Base-by-base conservation (phyloP, 2,329 filamentous ascomycete genomes). In the Clonostachys chloroleuca region DNA sequence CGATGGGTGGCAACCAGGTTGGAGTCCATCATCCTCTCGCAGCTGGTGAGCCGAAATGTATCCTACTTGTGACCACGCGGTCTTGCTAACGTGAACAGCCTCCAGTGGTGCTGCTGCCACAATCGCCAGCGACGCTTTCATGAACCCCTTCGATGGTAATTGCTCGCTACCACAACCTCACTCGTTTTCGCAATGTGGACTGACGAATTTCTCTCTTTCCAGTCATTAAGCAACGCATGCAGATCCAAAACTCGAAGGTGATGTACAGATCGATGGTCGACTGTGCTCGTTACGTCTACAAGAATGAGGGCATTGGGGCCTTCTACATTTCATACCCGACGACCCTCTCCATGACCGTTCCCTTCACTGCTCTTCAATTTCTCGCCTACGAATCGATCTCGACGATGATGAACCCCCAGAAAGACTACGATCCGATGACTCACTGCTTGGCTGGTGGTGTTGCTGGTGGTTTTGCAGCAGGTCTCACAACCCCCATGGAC, bases 221-320 rank as follows among this genome's bases (percentile, higher is more conserved):
- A 96, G 94, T 99, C 52, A 96, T 99, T 75, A 99, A 99, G 73
- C 94, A 99, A 69, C 89, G 94, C 59, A 99, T 99, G 94, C 94
- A 99, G 69, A 88, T 99, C 50, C 89, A 96, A 65, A 88, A 94
- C 60, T 97, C 92, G n/a, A 84, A 84, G 55, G 82, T 80, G 56
- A 83, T 86, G 73, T 96, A 97, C 72, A 86, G 85, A 59, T 91
- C 87, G 18, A 86, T 97, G 70, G 65, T 78, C 48, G 87, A 96
- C 63, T 99, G 94, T 74, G 92, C 92, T 48, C 83, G 79, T 63
- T 86, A 89, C 55, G 87, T 99, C 51, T 96, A 96, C 72, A 83
- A 79, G 59, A 86, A 83, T 45, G 94, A 99, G 69, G 94, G 94
- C 46, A 67, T 97, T 42, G 81, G 84, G 45, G 92, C 94, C 47